phyloP scores from a whole-genome alignment of 352 stramenopile genomes.

The Blastocystis sp. region DNA sequence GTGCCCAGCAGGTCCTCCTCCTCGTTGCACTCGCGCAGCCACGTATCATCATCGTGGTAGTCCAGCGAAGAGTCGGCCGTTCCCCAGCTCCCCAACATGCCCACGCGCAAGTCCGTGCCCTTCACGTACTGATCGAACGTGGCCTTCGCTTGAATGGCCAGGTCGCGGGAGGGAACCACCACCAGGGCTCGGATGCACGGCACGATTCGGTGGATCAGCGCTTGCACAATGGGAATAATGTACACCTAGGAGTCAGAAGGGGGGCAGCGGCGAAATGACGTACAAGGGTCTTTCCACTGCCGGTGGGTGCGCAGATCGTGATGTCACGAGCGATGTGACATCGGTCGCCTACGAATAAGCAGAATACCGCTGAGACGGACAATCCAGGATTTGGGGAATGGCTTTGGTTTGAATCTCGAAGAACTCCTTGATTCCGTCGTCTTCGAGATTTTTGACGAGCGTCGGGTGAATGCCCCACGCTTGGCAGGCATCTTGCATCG shows the following conservation, averaged over 20 bases:
- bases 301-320: conserved; percentile 60
- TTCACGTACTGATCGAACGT: conserved; percentile 61
- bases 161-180: conserved; percentile 45
- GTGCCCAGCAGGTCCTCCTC: conserved; percentile 21
- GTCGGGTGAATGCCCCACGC: conserved; percentile 35
- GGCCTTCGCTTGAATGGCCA: conserved; percentile 58
- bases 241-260: conserved; percentile 43
- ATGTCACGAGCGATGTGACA: conserved; percentile 58
- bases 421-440: conserved; percentile 63
- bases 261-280: neutral
- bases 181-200: conserved; percentile 50
- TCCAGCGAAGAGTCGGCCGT: neutral
- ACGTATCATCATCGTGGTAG: conserved; percentile 48
- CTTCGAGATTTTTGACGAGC: conserved; percentile 48
- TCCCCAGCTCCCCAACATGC: neutral
- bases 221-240: conserved; percentile 64
- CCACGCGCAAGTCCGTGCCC: conserved; percentile 43
- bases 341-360: conserved; percentile 43
- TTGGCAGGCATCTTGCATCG: conserved; percentile 51
- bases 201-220: conserved; percentile 40
- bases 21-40: conserved; percentile 2
- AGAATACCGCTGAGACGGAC: neutral
- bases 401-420: conserved; percentile 70
- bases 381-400: conserved; percentile 68
- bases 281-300: conserved; percentile 70